Conservation (phyloP, 2,329 filamentous ascomycete genomes). For the Boeremia lycopersici region DNA sequence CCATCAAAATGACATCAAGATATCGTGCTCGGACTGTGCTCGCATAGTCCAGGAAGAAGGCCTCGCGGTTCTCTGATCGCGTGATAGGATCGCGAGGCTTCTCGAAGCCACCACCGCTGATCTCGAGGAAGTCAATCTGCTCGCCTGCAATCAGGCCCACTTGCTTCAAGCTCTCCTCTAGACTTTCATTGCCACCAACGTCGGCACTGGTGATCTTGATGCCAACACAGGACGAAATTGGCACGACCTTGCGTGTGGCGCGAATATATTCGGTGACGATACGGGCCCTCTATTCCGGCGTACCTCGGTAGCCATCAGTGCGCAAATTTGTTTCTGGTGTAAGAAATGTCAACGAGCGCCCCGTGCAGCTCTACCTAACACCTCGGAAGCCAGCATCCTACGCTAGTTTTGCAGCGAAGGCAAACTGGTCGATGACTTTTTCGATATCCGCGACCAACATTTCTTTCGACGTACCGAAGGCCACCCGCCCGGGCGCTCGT, state of each 20-base stretch:
- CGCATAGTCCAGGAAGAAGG: constrained; percentile 71
- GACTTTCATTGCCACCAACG: constrained; percentile 47
- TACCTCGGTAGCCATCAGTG: constrained; percentile 57
- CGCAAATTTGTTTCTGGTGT: constrained; percentile 54
- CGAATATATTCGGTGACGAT: constrained; percentile 55
- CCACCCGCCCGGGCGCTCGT: constrained; percentile 50
- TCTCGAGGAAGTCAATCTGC: constrained; percentile 70
- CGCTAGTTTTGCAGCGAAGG: constrained; percentile 59
- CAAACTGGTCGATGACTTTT: constrained; percentile 63
- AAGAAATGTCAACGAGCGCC: constrained; percentile 53
- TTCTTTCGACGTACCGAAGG: constrained; percentile 55
- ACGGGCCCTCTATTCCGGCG: constrained; percentile 52
- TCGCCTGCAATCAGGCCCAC: constrained; percentile 56
- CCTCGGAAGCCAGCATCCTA: constrained; percentile 60
- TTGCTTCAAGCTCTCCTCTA: constrained; percentile 63
- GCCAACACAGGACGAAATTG: constrained; percentile 52
- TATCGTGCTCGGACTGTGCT: constrained; percentile 53
- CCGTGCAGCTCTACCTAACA: constrained; percentile 59
- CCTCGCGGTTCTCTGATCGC: constrained; percentile 63
- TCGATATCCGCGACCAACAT: constrained; percentile 61
- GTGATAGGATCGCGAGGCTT: constrained; percentile 17
- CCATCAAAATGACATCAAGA: constrained; percentile 52
- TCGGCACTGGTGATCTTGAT: constrained; percentile 61
- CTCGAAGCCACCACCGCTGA: constrained; percentile 62
- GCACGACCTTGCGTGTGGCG: constrained; percentile 51